phyloP scores from a whole-genome alignment of 768 basidiomycete species.

The Calocybe gangraenosa region DNA sequence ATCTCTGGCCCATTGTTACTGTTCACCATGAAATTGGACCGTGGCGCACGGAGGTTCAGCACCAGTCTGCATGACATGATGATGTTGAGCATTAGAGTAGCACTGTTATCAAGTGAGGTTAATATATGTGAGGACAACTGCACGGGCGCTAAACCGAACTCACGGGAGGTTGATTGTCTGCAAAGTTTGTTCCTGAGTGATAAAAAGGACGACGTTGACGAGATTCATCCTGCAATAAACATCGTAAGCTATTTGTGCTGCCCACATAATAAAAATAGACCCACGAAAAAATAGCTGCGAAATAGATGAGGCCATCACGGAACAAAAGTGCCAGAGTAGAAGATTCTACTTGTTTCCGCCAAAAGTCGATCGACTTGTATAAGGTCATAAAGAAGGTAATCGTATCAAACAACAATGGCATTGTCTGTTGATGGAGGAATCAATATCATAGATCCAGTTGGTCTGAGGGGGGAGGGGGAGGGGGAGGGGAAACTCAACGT shows the following conservation, averaged over 20 bases:
- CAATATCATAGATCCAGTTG: background rate
- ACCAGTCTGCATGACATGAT: conserved; percentile 22
- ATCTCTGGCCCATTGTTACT: background rate
- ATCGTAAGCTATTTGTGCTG: background rate
- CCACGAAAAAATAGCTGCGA: conserved; percentile 21
- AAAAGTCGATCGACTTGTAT: conserved; percentile 5
- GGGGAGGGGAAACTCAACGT: background rate
- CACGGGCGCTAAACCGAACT: conserved; percentile 2
- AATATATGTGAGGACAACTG: background rate
- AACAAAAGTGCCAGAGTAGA: conserved; percentile 5
- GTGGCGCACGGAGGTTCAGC: conserved; percentile 19
- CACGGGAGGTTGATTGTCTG: conserved; percentile 21
- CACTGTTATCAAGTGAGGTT: conserved; percentile 3
- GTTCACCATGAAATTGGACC: background rate
- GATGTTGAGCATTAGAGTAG: conserved; percentile 21
- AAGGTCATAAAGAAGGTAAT: conserved; percentile 14
- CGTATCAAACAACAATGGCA: conserved; percentile 14
- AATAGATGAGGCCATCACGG: conserved; percentile 22
- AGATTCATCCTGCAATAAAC: conserved; percentile 15
- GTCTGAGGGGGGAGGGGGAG: too few relatives aligned
- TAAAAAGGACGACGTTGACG: conserved; percentile 20
- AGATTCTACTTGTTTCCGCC: conserved; percentile 5
- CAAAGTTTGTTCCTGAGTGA: conserved; percentile 11
- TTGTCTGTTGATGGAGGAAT: background rate
- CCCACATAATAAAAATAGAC: background rate